These are phyloP conservation scores for Gossypium rotundifolium DNA, from an alignment of 345 rosid genomes.

Conservation along the genomic window DNA sequence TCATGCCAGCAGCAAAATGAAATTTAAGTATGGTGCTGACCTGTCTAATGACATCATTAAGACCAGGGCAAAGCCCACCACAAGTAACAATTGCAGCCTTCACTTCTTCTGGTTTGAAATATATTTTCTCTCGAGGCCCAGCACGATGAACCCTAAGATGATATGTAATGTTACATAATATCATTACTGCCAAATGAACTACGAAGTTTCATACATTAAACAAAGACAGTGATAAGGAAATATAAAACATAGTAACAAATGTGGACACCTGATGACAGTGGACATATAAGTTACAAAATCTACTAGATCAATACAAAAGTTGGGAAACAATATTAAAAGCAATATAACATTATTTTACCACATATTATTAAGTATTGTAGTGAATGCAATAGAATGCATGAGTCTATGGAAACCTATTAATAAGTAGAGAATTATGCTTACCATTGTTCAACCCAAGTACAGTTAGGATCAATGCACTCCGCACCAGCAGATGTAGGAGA, in stretches of 20 bases:
- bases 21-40: slow-evolving; percentile 16
- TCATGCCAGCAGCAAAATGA: neutral
- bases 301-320: neutral
- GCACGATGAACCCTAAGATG: slow-evolving; percentile 81
- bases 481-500: slow-evolving; percentile 88
- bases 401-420: slow-evolving; percentile 3
- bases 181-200: neutral
- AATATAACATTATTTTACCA: neutral
- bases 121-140: slow-evolving; percentile 88
- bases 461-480: slow-evolving; percentile 68
- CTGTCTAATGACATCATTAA: slow-evolving; percentile 62
- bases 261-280: neutral
- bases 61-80: slow-evolving; percentile 96
- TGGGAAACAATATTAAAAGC: neutral
- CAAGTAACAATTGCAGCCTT: slow-evolving; percentile 91
- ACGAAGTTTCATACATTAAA: neutral
- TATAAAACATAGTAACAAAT: neutral
- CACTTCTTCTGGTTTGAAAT: slow-evolving; percentile 81
- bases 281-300: neutral
- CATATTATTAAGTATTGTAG: neutral
- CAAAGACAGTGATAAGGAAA: neutral
- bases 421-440: slow-evolving; percentile 22
- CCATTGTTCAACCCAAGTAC: slow-evolving; percentile 97
- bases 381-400: slow-evolving; percentile 5
- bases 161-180: neutral